These are phyloP conservation scores for Cystobasidium slooffiae DNA, from an alignment of 1,284 basidiomycete species.

Conservation along the genomic window DNA sequence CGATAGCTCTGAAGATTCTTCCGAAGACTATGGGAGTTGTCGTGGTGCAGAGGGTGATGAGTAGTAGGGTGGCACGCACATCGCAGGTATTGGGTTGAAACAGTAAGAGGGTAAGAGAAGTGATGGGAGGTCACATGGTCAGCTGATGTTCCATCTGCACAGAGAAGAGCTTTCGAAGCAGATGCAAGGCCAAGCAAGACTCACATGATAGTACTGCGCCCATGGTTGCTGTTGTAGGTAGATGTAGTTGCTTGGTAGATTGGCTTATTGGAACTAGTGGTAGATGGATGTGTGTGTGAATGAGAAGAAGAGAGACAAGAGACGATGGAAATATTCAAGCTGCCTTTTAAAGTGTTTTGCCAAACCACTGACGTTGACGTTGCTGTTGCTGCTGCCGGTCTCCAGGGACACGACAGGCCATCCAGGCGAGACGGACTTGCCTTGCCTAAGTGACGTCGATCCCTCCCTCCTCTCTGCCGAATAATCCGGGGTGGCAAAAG, in stretches of 20 bases:
- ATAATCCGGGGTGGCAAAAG: no score
- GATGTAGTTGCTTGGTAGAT: background rate
- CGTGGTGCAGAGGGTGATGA: background rate
- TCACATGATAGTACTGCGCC: slow-evolving; percentile 25
- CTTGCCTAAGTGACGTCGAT: no score
- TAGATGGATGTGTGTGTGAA: background rate
- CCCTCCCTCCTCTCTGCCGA: no score
- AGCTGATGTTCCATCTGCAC: background rate
- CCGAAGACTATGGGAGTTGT: slow-evolving; percentile 29
- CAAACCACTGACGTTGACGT: no score
- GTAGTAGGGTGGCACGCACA: background rate
- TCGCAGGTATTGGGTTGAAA: background rate
- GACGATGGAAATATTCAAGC: background rate
- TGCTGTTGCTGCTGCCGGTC: no score
- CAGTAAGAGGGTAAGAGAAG: background rate
- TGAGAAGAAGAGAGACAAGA: slow-evolving; percentile 13
- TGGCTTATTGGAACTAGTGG: background rate
- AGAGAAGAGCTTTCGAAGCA: background rate
- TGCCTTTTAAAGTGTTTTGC: background rate
- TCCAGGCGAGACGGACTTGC: no score
- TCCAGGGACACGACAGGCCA: no score
- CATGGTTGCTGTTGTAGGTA: slow-evolving; percentile 17
- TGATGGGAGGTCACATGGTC: background rate
- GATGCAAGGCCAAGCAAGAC: background rate
- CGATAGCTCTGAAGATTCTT: slow-evolving; percentile 41